These are phyloP conservation scores for Aphanoascus verrucosus DNA, from an alignment of 2,329 filamentous ascomycete species.

Conservation along the genomic window DNA sequence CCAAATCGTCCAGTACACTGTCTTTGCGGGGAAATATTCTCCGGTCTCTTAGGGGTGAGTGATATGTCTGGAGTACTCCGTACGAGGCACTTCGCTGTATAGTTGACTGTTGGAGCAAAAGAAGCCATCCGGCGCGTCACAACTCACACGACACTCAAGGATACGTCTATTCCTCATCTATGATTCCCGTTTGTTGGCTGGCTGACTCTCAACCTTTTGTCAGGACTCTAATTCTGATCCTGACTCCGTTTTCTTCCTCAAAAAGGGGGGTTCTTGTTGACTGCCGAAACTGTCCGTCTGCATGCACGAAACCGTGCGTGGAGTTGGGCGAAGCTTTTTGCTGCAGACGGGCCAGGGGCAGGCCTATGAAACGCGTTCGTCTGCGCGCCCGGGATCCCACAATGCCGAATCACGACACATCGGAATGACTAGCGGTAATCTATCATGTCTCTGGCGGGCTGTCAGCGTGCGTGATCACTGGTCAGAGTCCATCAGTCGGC, in stretches of 20 bases:
- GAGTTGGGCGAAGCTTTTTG: not conserved
- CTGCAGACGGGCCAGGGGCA: not conserved
- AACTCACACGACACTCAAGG: too few relatives aligned
- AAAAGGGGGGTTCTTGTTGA: not conserved
- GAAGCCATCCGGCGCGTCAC: too few relatives aligned
- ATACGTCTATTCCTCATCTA: too few relatives aligned
- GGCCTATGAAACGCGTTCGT: not conserved
- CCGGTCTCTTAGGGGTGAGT: too few relatives aligned
- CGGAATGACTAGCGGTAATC: not conserved
- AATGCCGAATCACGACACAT: slow-evolving; percentile 6
- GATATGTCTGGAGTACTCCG: too few relatives aligned
- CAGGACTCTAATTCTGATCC: too few relatives aligned
- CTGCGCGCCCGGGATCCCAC: not conserved
- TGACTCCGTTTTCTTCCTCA: too few relatives aligned
- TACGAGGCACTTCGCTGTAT: too few relatives aligned
- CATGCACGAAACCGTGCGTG: not conserved
- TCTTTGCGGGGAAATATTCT: not conserved
- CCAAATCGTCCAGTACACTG: not conserved
- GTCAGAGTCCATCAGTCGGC: not conserved
- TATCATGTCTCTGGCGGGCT: not conserved
- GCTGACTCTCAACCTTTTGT: too few relatives aligned
- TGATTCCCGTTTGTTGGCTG: too few relatives aligned
- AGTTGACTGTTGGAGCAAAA: too few relatives aligned
- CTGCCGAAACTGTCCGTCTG: not conserved
- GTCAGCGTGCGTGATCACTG: not conserved